These are phyloP conservation scores for Sisymbrium irio DNA, from an alignment of 345 rosid genomes.

Conservation along the genomic window DNA sequence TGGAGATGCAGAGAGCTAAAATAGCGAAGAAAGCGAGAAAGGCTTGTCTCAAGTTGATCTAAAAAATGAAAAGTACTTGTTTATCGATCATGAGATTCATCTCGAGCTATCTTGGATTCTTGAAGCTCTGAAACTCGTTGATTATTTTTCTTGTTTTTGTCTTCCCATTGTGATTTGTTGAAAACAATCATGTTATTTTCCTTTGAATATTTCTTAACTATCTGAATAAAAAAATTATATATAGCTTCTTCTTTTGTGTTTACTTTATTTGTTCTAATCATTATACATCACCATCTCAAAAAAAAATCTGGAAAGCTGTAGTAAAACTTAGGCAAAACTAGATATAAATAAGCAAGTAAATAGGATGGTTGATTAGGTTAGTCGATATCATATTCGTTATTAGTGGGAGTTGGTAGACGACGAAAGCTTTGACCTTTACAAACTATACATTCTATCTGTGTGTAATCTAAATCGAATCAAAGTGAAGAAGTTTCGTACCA, in stretches of 20 bases:
- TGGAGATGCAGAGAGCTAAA: slow-evolving; percentile 33
- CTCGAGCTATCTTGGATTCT: slow-evolving; percentile 8
- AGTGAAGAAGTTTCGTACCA: too few species aligned
- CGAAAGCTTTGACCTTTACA: slow-evolving; percentile 2
- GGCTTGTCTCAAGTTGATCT: slow-evolving; percentile 24
- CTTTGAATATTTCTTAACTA: neutral
- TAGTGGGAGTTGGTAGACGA: neutral
- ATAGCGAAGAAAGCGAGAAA: slow-evolving; percentile 25
- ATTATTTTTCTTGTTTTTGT: neutral
- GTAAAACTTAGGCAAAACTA: neutral
- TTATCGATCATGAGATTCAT: neutral
- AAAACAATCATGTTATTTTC: neutral
- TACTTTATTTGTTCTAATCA: neutral
- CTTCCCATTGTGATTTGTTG: slow-evolving; percentile 4
- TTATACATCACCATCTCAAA: neutral
- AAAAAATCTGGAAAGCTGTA: neutral
- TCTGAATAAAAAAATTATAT: neutral
- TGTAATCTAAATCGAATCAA: too few species aligned
- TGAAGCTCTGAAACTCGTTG: neutral
- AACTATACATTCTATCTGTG: too few species aligned
- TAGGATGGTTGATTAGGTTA: neutral
- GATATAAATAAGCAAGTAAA: neutral
- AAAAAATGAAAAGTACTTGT: neutral
- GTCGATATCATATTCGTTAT: neutral
- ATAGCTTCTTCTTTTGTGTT: neutral